Base-by-base conservation (phyloP, 2,329 filamentous ascomycete genomes). In the Aspergillus sp. region DNA sequence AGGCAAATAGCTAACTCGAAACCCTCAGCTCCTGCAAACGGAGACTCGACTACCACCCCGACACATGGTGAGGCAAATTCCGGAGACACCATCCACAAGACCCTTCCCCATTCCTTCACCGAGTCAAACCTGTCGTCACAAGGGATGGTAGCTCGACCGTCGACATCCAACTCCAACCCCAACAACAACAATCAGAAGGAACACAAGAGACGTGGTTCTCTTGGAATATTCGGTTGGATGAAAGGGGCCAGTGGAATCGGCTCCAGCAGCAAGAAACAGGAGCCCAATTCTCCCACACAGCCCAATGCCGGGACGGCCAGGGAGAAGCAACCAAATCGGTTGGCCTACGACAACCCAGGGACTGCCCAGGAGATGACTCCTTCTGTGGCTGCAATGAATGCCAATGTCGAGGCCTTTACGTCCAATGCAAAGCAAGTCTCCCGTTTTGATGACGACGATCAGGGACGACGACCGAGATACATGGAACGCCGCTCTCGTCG, bases 211-310 rank as follows among this genome's bases (percentile, higher is more conserved):
- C 66, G 62, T 35, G 62, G 63, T 43, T 69, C 67, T 2, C 49
- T 65, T 5, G 57, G 63, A 1, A 57, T 70, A 27, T 60, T 68
- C 33, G 59, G 63, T n/a, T 70, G 67, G 67, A 65, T 70, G 54
- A 69, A 68, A 48, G 54, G 60, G 2, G 51, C 55, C 31, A 50
- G 53, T 33, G 52, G 54, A 1, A 56, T 60, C 33, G 55, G 54
- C 12, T 55, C 52, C 7, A 47, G 19, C 19, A 19, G 42, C 9
- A 58, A 53, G 38, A 56, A 51, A 36, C 44, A 54, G 3, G 52
- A 51, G 8, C 37, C 42, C 9, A 52, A 43, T 34, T 48, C 39
- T 32, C 32, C 41, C 30, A 34, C 38, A 13, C 39, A 33, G 7
- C 40, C 46, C 11, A 31, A 33, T 8, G 42, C 9, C 6, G 40